These are phyloP conservation scores for Cladosporium sp. DNA, from an alignment of 2,329 filamentous ascomycete species.

Conservation along the genomic window DNA sequence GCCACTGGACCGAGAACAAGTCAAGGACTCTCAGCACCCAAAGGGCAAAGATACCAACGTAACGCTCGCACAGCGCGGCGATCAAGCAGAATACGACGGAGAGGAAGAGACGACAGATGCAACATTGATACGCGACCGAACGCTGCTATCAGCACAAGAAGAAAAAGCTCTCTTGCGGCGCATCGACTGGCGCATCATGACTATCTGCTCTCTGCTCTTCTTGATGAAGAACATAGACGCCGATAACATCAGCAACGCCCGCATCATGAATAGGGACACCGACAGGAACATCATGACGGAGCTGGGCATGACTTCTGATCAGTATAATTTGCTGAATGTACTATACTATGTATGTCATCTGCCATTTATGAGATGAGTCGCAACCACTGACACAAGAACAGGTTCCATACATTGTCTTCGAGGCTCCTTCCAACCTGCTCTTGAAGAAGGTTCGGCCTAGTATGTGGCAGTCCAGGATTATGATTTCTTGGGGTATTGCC, in stretches of 20 bases:
- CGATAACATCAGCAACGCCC: conserved; percentile 31
- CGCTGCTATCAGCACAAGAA: conserved; percentile 31
- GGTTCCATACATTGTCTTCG: conserved; percentile 42
- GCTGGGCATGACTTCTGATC: conserved; percentile 28
- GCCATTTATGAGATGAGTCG: not conserved
- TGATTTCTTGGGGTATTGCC: conserved; percentile 75
- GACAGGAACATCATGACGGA: conserved; percentile 20
- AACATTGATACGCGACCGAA: not conserved
- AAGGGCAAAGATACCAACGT: not conserved
- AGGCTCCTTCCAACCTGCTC: conserved; percentile 50
- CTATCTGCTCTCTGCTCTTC: conserved; percentile 34
- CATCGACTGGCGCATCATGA: conserved; percentile 42
- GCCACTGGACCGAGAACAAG: too few species aligned
- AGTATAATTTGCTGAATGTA: conserved; percentile 33
- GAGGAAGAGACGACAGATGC: not conserved
- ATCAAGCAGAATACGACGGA: not conserved
- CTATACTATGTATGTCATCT: conserved; percentile 31
- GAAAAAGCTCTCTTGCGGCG: conserved; percentile 42
- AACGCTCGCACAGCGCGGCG: not conserved
- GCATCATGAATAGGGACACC: conserved; percentile 35
- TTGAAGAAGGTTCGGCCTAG: conserved; percentile 49
- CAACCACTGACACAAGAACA: not conserved
- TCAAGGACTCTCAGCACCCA: too few species aligned
- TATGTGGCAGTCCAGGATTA: conserved; percentile 58
- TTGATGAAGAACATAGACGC: conserved; percentile 31